Evolutionary conservation across 306 rosid species (phyloP), one percentile per base, ranked within the genome.

Genomic region (Castanea crenata): DNA sequence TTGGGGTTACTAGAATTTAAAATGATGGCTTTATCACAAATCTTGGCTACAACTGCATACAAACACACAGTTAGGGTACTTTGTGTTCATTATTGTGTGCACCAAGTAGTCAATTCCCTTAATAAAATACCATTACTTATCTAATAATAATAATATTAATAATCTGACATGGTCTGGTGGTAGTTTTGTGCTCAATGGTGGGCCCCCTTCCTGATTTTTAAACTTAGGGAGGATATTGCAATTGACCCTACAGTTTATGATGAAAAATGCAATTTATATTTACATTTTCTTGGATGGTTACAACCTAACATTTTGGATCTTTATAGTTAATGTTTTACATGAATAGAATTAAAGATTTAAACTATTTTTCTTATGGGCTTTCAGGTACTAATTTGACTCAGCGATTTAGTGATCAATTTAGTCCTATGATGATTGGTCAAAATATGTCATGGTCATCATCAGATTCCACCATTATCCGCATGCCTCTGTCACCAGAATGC

Each of bases 381-480:
- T 83, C 93, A 94, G 99, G 99, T 74, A 91, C 95, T 71, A 91
- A 91, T 82, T 88, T 94, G 89, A 90, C 85, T 20, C 90, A 81
- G 74, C 87, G 93, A 71, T 94, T 94, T 85, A 55, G 79, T 69
- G 97, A 94, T 83, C 99, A 94, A 78, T 94, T 94, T 85, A 83
- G 89, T 88, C 97, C 99, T 71, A 84, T 94, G 97, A 85, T 92
- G 82, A 78, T 91, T 72, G 89, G 89, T 82, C 95, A 78, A 70
- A 83, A 83, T 81, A 91, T 85, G 81, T 84, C 88, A 52, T 89
- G 91, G 95, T 76, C 97, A 9, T 83, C 85, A 75, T 82, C 84
- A 29, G 93, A 91, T 81, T 92, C 99, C 73, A 94, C 99, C 78
- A 88, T 92, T 81, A 92, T 94, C 74, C 99, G 99, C 32, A 94